Percentiles rank a stretch among this genome's conserved stretches.
Conservation (phyloP, 2,329 filamentous ascomycete genomes). For the Trematosphaeria pertusa region DNA sequence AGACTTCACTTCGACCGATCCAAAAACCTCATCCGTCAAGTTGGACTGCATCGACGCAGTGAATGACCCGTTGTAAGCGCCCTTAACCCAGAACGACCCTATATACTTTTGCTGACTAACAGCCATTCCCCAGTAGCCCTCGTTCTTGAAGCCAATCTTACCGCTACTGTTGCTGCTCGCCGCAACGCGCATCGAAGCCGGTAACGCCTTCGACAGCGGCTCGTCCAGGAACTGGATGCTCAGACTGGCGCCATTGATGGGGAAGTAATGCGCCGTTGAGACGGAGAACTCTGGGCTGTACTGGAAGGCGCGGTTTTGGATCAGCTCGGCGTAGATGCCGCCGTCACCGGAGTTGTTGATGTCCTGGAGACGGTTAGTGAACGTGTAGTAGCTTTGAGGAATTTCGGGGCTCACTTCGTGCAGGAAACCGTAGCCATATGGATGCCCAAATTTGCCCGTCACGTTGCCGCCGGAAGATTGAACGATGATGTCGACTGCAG, state of each 20-base stretch:
- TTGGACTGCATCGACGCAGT: slow-evolving; percentile 50
- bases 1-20: slow-evolving; percentile 36
- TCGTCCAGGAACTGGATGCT: slow-evolving; percentile 48
- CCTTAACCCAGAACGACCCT: slow-evolving; percentile 59
- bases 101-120: slow-evolving; percentile 57
- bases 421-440: slow-evolving; percentile 39
- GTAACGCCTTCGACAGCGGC: slow-evolving; percentile 55
- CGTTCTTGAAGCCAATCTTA: slow-evolving; percentile 56
- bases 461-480: slow-evolving; percentile 35
- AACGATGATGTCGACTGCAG: slow-evolving; percentile 34
- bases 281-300: slow-evolving; percentile 39
- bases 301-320: slow-evolving; percentile 76
- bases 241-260: slow-evolving; percentile 44
- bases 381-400: no score
- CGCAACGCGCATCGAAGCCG: slow-evolving; percentile 52
- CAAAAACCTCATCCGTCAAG: slow-evolving; percentile 52
- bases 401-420: no score
- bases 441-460: slow-evolving; percentile 38
- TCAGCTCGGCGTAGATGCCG: slow-evolving; percentile 74
- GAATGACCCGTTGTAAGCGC: slow-evolving; percentile 44
- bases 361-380: no score
- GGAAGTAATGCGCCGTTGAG: slow-evolving; percentile 36
- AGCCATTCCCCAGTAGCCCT: slow-evolving; percentile 61
- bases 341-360: slow-evolving; percentile 75
- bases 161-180: slow-evolving; percentile 44